These are phyloP conservation scores for Porcisia deanei DNA, from an alignment of 208 protist species.

Conservation along the genomic window DNA sequence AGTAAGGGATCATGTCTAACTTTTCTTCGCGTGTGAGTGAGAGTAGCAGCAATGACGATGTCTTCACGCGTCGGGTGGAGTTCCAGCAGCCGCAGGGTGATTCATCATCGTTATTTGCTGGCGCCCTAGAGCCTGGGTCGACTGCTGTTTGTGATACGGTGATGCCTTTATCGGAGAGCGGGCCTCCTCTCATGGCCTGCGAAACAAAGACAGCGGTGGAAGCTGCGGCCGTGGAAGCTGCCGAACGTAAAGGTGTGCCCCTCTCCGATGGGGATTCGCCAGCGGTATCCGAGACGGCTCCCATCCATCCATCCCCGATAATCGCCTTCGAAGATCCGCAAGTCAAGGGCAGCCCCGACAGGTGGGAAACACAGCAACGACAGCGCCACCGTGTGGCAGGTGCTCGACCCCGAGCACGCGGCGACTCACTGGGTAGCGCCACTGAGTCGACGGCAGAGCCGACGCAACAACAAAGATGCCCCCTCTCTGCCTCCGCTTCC, in stretches of 20 bases:
- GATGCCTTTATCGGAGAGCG: not conserved
- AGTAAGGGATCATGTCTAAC: constrained; percentile 12
- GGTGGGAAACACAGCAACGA: not conserved
- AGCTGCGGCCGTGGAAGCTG: not conserved
- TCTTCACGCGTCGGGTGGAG: constrained; percentile 28
- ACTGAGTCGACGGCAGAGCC: not conserved
- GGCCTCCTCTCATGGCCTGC: not conserved
- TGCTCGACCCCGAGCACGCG: not conserved
- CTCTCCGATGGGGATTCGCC: not conserved
- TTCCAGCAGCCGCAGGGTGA: constrained; percentile 6
- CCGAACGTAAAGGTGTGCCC: not conserved
- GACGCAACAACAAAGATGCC: not conserved
- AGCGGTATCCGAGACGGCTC: not conserved
- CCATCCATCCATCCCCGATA: not conserved
- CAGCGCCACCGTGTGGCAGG: not conserved
- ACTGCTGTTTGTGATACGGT: not conserved
- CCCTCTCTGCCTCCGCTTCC: not conserved
- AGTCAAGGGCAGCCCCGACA: not conserved
- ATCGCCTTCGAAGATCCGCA: not conserved
- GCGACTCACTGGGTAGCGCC: not conserved
- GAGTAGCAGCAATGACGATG: constrained; percentile 28
- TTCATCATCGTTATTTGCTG: not conserved
- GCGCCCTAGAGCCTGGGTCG: not conserved
- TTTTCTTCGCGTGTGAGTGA: not conserved
- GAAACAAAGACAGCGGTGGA: not conserved